Percentiles rank a stretch among this genome's conserved stretches.
phyloP scores from a whole-genome alignment of 768 basidiomycete genomes.

The Rhizopogon salebrosus region DNA sequence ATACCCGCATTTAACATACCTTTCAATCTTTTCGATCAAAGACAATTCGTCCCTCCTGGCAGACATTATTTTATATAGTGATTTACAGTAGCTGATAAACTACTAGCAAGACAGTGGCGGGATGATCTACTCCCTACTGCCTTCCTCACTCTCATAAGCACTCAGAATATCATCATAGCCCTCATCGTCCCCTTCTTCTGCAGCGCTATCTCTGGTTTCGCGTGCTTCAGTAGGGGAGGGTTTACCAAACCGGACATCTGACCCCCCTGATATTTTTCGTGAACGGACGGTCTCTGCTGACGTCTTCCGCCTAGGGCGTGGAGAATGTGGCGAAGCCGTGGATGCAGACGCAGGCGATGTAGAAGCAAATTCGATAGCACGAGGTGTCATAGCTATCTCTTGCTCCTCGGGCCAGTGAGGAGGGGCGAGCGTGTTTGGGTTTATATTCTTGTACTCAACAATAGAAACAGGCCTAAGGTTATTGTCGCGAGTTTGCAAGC shows the following conservation, averaged over 20 bases:
- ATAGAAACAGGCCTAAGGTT: constrained; percentile 11
- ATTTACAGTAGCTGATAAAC: background rate
- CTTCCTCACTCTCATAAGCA: constrained; percentile 78
- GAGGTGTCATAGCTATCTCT: constrained; percentile 54
- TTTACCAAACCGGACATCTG: constrained; percentile 38
- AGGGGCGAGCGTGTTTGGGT: constrained; percentile 38
- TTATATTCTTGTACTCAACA: constrained; percentile 33
- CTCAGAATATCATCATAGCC: constrained; percentile 74
- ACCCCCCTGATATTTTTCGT: constrained; percentile 39
- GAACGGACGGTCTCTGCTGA: constrained; percentile 22
- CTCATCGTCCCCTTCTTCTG: constrained; percentile 73
- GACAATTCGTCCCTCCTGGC: background rate
- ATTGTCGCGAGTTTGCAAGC: constrained; percentile 39
- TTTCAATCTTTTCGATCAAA: background rate
- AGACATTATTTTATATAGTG: background rate
- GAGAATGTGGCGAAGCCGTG: constrained; percentile 22
- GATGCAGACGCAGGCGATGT: constrained; percentile 23
- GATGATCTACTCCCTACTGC: constrained; percentile 17
- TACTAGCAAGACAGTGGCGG: constrained; percentile 5
- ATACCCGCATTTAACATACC: background rate
- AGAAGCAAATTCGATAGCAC: constrained; percentile 42
- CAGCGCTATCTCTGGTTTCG: constrained; percentile 52
- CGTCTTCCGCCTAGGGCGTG: constrained; percentile 21
- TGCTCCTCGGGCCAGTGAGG: constrained; percentile 53
- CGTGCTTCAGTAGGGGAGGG: constrained; percentile 37